Percentiles rank a stretch among this genome's conserved stretches.
phyloP scores from a whole-genome alignment of 768 basidiomycete species.

The Phaeotremella skinneri region DNA sequence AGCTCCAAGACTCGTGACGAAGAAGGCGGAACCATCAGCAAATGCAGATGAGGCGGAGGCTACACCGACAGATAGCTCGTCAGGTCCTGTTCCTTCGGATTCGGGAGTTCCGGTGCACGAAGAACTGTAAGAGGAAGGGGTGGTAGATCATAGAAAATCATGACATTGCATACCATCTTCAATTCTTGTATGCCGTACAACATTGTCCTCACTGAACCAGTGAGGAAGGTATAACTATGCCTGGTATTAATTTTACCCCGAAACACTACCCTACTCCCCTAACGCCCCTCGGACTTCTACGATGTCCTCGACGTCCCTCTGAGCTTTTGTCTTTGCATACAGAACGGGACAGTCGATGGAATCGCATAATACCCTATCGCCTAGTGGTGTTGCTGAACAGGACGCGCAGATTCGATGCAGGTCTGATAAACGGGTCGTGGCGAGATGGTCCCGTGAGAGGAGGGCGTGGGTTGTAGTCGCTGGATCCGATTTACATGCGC shows the following conservation, averaged over 20 bases:
- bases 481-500: conserved; percentile 59
- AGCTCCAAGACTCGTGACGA: conserved; percentile 23
- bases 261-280: no score
- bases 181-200: no score
- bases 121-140: no score
- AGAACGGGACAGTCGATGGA: conserved; percentile 84
- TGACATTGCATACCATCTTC: no score
- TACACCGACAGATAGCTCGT: conserved; percentile 1
- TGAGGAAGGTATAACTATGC: no score
- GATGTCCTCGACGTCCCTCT: conserved; percentile 49
- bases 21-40: background rate
- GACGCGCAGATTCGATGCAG: conserved; percentile 69
- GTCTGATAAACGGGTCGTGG: conserved; percentile 60
- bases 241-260: no score
- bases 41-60: conserved; percentile 4
- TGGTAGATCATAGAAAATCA: no score
- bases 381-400: conserved; percentile 61
- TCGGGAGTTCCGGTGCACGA: background rate
- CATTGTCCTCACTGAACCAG: no score
- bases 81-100: background rate
- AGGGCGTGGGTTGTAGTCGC: conserved; percentile 63
- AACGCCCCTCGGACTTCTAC: conserved; percentile 28
- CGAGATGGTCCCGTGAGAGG: conserved; percentile 58
- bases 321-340: conserved; percentile 64
- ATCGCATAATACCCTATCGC: conserved; percentile 69